A percentile compares a stretch with the other conserved stretches of the same genome.
Evolutionary conservation across 2,329 filamentous ascomycete species (phyloP).

Genomic region (Diatrype stigma): DNA sequence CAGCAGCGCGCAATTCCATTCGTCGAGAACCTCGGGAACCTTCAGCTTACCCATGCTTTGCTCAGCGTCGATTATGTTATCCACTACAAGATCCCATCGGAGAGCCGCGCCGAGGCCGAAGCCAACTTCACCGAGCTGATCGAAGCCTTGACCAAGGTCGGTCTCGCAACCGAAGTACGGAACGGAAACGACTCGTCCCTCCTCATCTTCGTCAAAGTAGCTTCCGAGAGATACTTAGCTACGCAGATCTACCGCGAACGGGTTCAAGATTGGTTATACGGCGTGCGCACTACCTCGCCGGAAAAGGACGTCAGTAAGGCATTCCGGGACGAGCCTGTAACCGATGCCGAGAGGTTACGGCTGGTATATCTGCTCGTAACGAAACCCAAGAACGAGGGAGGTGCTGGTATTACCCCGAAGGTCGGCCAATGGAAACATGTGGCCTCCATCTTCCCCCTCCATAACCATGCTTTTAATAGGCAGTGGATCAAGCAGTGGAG

Average conservation of each 20-base stretch:
- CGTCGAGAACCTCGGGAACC: not conserved
- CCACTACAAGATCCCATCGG: slow-evolving; percentile 67
- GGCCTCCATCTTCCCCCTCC: slow-evolving; percentile 71
- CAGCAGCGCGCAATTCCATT: not conserved
- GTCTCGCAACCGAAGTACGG: slow-evolving; percentile 85
- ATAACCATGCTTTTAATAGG: slow-evolving; percentile 72
- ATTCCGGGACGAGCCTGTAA: slow-evolving; percentile 70
- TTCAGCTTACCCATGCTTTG: slow-evolving; percentile 6
- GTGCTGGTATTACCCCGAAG: slow-evolving; percentile 70
- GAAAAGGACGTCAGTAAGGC: slow-evolving; percentile 65
- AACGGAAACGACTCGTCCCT: slow-evolving; percentile 71
- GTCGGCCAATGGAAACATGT: slow-evolving; percentile 69
- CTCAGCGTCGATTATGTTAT: slow-evolving; percentile 82
- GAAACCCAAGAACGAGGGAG: slow-evolving; percentile 67
- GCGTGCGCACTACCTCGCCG: slow-evolving; percentile 74
- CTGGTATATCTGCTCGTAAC: slow-evolving; percentile 84
- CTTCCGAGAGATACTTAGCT: slow-evolving; percentile 68
- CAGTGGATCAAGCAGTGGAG: slow-evolving; percentile 72
- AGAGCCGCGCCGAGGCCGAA: slow-evolving; percentile 55
- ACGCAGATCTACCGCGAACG: slow-evolving; percentile 82
- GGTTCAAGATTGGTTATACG: slow-evolving; percentile 90
- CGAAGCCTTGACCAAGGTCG: slow-evolving; percentile 68
- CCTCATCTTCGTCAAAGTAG: slow-evolving; percentile 77
- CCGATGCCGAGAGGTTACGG: slow-evolving; percentile 82
- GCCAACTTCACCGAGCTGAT: slow-evolving; percentile 75